Percentiles rank a stretch among this genome's conserved stretches.
These are phyloP conservation scores for Adansonia grandidieri DNA, from an alignment of 441 rosid species.

Conservation along the genomic window DNA sequence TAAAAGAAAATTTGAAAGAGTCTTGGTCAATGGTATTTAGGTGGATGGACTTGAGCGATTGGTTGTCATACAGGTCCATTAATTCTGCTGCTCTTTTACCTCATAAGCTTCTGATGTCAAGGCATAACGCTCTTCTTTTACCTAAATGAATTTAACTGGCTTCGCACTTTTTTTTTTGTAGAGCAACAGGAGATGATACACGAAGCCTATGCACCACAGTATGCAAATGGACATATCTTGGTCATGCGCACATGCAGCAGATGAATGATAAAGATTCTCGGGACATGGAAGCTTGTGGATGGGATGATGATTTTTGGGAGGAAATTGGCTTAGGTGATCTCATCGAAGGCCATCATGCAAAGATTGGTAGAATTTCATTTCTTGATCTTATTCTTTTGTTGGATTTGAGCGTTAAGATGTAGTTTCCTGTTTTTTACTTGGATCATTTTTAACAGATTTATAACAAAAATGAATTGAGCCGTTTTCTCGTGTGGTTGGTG, in stretches of 20 bases:
- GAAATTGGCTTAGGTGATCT: constrained; percentile 95
- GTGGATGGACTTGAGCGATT: constrained; percentile 99
- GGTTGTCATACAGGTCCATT: constrained; percentile 82
- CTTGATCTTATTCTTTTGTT: constrained; percentile 6
- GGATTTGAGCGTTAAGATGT: background rate
- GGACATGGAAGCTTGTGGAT: constrained; percentile 95
- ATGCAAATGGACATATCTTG: constrained; percentile 99
- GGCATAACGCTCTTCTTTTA: constrained; percentile 9
- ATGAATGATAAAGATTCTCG: constrained; percentile 71
- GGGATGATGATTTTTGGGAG: constrained; percentile 99
- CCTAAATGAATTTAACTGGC: constrained; percentile 15
- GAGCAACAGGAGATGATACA: constrained; percentile 96
- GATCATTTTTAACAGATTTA: background rate
- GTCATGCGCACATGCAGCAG: constrained; percentile 96
- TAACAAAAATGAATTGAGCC: background rate
- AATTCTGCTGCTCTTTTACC: constrained; percentile 19
- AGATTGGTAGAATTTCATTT: constrained; percentile 59
- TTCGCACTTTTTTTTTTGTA: constrained; percentile 33
- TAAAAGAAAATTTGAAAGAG: constrained; percentile 88
- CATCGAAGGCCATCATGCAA: constrained; percentile 88
- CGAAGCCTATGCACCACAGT: constrained; percentile 94
- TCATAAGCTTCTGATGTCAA: constrained; percentile 13
- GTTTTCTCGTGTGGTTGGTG: background rate
- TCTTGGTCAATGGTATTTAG: constrained; percentile 93
- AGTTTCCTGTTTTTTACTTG: background rate